Percentiles rank a stretch among this genome's conserved stretches.
These are phyloP conservation scores for Vigna angularis DNA, from an alignment of 306 rosid genomes.

Conservation along the genomic window DNA sequence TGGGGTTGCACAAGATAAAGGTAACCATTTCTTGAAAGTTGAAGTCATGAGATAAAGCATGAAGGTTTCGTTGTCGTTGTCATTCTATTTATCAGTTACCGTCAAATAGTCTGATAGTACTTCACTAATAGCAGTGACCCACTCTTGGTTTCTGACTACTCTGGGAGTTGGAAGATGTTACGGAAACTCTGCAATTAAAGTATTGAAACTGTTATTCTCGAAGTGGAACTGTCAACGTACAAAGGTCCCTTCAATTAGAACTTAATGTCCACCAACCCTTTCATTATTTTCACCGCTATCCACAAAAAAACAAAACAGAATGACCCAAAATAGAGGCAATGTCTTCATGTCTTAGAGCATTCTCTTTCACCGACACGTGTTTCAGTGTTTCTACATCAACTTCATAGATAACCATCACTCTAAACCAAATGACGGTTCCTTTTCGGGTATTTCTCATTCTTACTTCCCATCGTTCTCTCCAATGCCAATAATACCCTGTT, in stretches of 20 bases:
- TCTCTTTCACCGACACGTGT: slow-evolving; percentile 26
- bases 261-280: not conserved
- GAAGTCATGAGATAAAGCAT: not conserved
- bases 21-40: not conserved
- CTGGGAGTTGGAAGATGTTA: not conserved
- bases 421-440: not conserved
- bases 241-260: slow-evolving; percentile 2
- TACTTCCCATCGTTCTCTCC: not conserved
- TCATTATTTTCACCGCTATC: slow-evolving; percentile 2
- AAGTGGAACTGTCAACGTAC: not conserved
- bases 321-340: not conserved
- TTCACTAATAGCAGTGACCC: not conserved
- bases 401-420: not conserved
- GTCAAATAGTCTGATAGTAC: not conserved
- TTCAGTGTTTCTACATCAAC: not conserved
- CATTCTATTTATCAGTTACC: not conserved
- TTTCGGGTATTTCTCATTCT: not conserved
- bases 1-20: slow-evolving; percentile 18
- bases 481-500: slow-evolving; percentile 15
- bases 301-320: slow-evolving; percentile 12
- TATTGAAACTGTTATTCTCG: not conserved
- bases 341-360: not conserved
- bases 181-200: not conserved
- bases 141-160: not conserved
- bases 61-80: not conserved